Base-by-base conservation (phyloP, 257 asterid species). In the Agastache rugosa region DNA sequence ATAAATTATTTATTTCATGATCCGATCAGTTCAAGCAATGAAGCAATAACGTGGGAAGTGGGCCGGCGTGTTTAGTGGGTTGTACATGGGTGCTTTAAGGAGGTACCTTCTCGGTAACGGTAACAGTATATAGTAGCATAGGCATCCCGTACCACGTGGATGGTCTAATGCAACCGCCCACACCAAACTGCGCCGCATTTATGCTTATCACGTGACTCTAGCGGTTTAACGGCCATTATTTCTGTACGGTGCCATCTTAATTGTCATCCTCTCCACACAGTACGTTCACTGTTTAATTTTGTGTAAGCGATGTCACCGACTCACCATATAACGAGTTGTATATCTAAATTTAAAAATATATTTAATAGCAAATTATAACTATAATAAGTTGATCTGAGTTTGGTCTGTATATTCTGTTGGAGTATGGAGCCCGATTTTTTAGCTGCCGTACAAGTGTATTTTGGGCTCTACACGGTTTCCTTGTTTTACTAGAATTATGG, bases 41-140 rank as follows among this genome's bases (percentile, higher is more conserved):
- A 14, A 44, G 54, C 37, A 31, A 31, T 31, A 76, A 61, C 76
- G 78, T 70, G 78, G 69, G 20, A 63, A 63, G 80, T 68, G 78
- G 83, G 69, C 75, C 60, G 73, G 64, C 75, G 55, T 67, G 82
- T 70, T 67, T 22, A 31, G 42, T 75, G 73, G 79, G 83, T 73
- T 63, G 72, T 73, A 48, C 71, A 15, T 67, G 65, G 56, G 63
- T n/a, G 79, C 69, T 62, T 20, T 0, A 54, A 11, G 41, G 27
- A 42, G 79, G 76, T 73, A 78, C 76, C 31, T 51, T 61, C n/a
- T 61, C 31, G 64, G 15, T 7, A 22, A 19, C 7, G 34, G 51
- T 12, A 35, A 29, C 8, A n/a, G 44, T 5, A 22, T 12, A 5
- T 20, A 16, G 34, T 62, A n/a, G 37, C 65, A 1, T 3, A 1